These are phyloP conservation scores for Aquanectria penicillioides DNA, from an alignment of 2,329 filamentous ascomycete species.

Conservation along the genomic window DNA sequence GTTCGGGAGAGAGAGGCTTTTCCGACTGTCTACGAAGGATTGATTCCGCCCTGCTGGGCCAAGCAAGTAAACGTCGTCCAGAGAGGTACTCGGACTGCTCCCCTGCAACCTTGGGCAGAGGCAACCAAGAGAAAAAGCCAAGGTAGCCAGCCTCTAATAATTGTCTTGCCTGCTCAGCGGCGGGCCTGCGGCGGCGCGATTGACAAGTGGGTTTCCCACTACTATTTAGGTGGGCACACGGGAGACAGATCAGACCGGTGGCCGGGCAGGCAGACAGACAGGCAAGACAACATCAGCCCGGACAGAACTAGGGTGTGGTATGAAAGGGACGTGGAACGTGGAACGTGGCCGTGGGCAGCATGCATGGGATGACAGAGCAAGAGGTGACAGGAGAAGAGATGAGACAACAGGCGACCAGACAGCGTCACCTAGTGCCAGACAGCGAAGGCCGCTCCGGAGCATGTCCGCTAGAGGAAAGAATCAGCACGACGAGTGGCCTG, in stretches of 20 bases:
- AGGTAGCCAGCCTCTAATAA: not conserved
- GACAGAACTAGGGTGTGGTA: too few species aligned
- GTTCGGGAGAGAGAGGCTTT: not conserved
- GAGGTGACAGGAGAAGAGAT: not conserved
- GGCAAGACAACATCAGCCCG: too few species aligned
- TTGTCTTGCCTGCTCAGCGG: conserved; percentile 1
- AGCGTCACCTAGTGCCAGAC: conserved; percentile 1
- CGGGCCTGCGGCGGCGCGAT: not conserved
- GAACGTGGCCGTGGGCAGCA: too few species aligned
- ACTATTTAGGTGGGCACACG: too few species aligned
- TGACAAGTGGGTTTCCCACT: not conserved
- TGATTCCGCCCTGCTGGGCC: not conserved
- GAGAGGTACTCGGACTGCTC: not conserved
- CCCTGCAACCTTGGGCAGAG: not conserved
- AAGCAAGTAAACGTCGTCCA: not conserved
- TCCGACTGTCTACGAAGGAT: conserved; percentile 9
- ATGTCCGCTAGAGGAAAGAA: conserved; percentile 18
- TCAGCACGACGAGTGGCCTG: conserved; percentile 15
- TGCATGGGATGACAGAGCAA: too few species aligned
- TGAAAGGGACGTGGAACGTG: too few species aligned
- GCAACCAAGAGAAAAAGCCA: not conserved
- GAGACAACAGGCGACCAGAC: conserved; percentile 6
- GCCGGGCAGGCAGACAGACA: too few species aligned
- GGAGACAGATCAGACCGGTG: too few species aligned
- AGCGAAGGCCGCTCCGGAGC: conserved; percentile 12